phyloP scores from a whole-genome alignment of 2,329 filamentous ascomycete genomes.

The Cordyceps fumosorosea region DNA sequence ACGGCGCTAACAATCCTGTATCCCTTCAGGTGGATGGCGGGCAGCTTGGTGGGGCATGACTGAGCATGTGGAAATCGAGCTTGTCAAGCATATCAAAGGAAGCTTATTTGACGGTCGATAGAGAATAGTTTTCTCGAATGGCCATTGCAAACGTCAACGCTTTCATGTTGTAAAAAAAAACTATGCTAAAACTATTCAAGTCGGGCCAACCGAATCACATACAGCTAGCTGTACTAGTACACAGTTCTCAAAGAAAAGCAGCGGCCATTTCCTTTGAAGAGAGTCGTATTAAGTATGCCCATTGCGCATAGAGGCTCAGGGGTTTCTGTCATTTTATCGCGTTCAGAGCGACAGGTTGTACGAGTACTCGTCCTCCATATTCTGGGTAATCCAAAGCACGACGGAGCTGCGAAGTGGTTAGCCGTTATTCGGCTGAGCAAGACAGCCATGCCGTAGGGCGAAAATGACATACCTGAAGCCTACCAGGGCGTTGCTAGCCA shows the following conservation, averaged over 20 bases:
- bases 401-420: constrained; percentile 40
- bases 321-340: too few relatives aligned
- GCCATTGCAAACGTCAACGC: constrained; percentile 7
- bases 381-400: constrained; percentile 62
- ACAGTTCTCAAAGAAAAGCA: not conserved
- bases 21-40: constrained; percentile 20
- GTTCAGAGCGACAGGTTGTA: constrained; percentile 57
- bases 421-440: not conserved
- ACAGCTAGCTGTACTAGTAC: constrained; percentile 2
- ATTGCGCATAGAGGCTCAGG: not conserved
- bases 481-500: constrained; percentile 58
- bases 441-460: not conserved
- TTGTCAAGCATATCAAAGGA: not conserved
- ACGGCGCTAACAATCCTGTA: not conserved
- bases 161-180: constrained; percentile 8
- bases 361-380: constrained; percentile 66
- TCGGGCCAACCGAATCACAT: not conserved
- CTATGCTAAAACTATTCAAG: constrained; percentile 14
- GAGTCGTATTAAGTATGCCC: not conserved
- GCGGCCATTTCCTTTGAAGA: not conserved
- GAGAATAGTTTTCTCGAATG: too few relatives aligned
- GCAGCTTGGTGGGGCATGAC: constrained; percentile 12
- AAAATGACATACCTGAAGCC: constrained; percentile 45
- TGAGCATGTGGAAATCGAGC: not conserved
- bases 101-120: too few relatives aligned